phyloP scores from a whole-genome alignment of 345 rosid species.

The Eucalyptus curtisii region DNA sequence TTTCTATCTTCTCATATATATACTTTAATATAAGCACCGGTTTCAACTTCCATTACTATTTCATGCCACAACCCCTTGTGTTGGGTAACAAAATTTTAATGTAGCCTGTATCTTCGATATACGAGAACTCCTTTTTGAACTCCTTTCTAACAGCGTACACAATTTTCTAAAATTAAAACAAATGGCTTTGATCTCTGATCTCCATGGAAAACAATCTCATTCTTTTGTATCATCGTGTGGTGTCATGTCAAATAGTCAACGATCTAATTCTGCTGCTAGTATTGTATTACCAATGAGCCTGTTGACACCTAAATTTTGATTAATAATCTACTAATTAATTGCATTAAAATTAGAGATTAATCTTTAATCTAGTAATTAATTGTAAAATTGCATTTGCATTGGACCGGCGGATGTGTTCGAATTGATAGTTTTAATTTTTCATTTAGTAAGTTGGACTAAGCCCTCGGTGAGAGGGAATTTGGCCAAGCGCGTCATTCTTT shows the following conservation, averaged over 20 bases:
- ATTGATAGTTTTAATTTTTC: too few species aligned
- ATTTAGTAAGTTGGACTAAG: too few species aligned
- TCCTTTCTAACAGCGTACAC: background rate
- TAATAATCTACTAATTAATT: too few species aligned
- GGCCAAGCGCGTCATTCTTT: too few species aligned
- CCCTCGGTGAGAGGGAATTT: too few species aligned
- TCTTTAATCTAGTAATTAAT: too few species aligned
- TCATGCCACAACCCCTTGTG: background rate
- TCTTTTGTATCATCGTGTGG: background rate
- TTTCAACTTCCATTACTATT: background rate
- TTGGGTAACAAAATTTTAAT: background rate
- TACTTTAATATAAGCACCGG: background rate
- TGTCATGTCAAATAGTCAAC: background rate
- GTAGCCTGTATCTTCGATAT: background rate
- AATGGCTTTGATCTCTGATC: background rate
- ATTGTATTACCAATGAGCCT: too few species aligned
- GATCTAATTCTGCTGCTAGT: accelerated
- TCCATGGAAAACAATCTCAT: background rate
- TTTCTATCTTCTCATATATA: background rate
- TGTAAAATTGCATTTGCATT: too few species aligned
- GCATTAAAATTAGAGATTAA: too few species aligned
- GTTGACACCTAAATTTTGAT: background rate
- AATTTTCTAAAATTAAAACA: background rate
- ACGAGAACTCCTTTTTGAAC: too few species aligned
- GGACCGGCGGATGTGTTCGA: accelerated